A percentile compares a stretch with the other conserved stretches of the same genome.
phyloP scores from a whole-genome alignment of 805 yeast species.

The Ogataea methylovora region DNA sequence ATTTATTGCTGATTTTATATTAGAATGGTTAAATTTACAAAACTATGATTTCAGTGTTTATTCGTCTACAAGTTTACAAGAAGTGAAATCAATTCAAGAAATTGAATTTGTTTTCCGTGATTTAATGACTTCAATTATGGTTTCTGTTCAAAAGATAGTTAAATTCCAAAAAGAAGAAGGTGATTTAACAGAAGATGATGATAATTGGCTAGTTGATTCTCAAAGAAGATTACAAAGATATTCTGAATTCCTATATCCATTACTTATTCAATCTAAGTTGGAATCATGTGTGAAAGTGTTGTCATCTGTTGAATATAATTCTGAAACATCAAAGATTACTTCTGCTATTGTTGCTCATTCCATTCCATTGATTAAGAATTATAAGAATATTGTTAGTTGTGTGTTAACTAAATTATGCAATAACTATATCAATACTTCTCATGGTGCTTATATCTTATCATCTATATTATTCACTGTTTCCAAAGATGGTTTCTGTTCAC shows the following conservation, averaged over 20 bases:
- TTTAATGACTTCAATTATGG: slow-evolving; percentile 49
- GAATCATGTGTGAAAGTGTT: slow-evolving; percentile 25
- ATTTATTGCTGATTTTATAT: slow-evolving; percentile 42
- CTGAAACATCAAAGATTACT: slow-evolving; percentile 28
- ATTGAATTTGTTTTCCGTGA: slow-evolving; percentile 37
- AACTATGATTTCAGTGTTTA: slow-evolving; percentile 13
- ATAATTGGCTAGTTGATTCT: slow-evolving; percentile 56
- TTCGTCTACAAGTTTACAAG: slow-evolving; percentile 19
- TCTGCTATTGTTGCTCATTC: slow-evolving; percentile 48
- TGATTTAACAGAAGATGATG: slow-evolving; percentile 39
- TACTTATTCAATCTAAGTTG: slow-evolving; percentile 10
- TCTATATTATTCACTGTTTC: slow-evolving; percentile 53
- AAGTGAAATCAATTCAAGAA: slow-evolving; percentile 8
- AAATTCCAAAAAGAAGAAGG: slow-evolving; percentile 25
- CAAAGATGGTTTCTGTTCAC: slow-evolving; percentile 85
- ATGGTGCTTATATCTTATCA: slow-evolving; percentile 55
- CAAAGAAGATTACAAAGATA: slow-evolving; percentile 37
- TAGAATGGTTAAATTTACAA: slow-evolving; percentile 35
- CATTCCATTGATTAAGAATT: slow-evolving; percentile 57
- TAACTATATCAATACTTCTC: slow-evolving; percentile 47
- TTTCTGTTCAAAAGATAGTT: slow-evolving; percentile 57
- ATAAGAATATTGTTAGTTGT: slow-evolving; percentile 37
- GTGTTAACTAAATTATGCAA: slow-evolving; percentile 36
- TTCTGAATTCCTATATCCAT: slow-evolving; percentile 28
- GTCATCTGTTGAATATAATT: slow-evolving; percentile 29